Percentiles rank a stretch among this genome's conserved stretches.
phyloP scores from a whole-genome alignment of 139 green algal species.

The Coccomyxa sp. region DNA sequence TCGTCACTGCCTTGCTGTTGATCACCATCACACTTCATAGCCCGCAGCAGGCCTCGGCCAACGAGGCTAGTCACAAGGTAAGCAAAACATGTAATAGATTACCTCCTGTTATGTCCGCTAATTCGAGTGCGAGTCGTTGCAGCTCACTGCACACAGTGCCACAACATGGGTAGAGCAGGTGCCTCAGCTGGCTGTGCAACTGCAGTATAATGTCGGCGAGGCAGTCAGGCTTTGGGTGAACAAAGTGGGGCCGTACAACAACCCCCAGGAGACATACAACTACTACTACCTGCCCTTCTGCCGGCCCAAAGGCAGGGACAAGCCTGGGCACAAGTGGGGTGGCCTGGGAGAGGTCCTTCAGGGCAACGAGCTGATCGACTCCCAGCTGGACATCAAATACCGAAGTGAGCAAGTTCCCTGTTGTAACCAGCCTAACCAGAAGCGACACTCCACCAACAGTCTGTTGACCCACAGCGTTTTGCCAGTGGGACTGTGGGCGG shows the following conservation, averaged over 20 bases:
- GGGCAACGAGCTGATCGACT: conserved; percentile 96
- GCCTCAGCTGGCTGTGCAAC: too few species aligned
- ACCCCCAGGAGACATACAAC: conserved; percentile 97
- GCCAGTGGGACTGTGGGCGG: too few species aligned
- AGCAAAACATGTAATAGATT: not conserved
- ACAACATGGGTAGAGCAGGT: not conserved
- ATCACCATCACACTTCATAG: not conserved
- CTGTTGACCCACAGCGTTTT: too few species aligned
- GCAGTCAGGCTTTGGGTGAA: conserved; percentile 86
- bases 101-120: too few species aligned
- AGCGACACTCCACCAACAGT: too few species aligned
- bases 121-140: too few species aligned
- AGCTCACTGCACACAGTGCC: not conserved
- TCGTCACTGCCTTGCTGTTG: not conserved
- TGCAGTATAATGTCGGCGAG: conserved; percentile 76
- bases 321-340: conserved; percentile 83
- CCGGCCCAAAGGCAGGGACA: conserved; percentile 43
- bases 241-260: conserved; percentile 59
- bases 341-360: conserved; percentile 93
- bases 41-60: not conserved
- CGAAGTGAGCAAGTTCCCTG: conserved; percentile 34
- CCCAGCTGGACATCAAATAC: conserved; percentile 84
- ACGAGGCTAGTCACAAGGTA: conserved; percentile 1
- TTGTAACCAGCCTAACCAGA: too few species aligned
- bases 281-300: conserved; percentile 95